A percentile compares a stretch with the other conserved stretches of the same genome.
Evolutionary conservation across 1,139 yeast genomes (phyloP).

Genomic region (Chernovozyma aurita): DNA sequence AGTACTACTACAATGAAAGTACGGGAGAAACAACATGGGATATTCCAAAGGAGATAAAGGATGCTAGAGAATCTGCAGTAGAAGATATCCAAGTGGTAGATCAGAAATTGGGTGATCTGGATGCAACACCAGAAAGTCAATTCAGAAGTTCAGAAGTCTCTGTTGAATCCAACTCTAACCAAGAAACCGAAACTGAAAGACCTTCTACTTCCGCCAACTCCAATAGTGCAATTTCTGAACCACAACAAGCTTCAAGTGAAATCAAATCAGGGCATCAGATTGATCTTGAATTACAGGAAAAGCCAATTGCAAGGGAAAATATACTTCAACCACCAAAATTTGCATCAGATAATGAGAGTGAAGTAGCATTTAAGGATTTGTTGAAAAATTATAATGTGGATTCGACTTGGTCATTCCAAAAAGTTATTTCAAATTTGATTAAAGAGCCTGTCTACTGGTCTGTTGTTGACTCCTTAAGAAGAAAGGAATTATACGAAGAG

Average conservation of each 20-base stretch:
- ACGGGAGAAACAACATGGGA: slow-evolving; percentile 82
- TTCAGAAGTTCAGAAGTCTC: background rate
- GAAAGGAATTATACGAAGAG: slow-evolving; percentile 63
- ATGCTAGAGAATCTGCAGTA: background rate
- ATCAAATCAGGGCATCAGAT: background rate
- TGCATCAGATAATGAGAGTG: slow-evolving; percentile 31
- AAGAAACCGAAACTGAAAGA: too few relatives aligned
- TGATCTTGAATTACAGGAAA: background rate
- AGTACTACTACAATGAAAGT: slow-evolving; percentile 65
- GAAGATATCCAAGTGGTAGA: background rate
- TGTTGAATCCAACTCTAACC: background rate
- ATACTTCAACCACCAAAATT: slow-evolving; percentile 11
- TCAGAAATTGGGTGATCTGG: background rate
- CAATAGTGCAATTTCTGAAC: background rate
- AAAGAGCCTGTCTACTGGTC: slow-evolving; percentile 68
- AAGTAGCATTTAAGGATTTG: slow-evolving; percentile 46
- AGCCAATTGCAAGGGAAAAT: background rate
- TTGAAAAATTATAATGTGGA: slow-evolving; percentile 55
- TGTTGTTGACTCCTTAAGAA: slow-evolving; percentile 53
- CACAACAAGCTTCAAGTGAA: background rate
- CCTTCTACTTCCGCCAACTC: too few relatives aligned
- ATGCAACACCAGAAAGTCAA: background rate
- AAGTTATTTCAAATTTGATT: slow-evolving; percentile 58
- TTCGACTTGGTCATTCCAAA: slow-evolving; percentile 72
- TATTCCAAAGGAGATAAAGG: slow-evolving; percentile 46